These are phyloP conservation scores for Hyphodiscus hymeniophilus DNA, from an alignment of 495 filamentous ascomycete species.

Conservation along the genomic window DNA sequence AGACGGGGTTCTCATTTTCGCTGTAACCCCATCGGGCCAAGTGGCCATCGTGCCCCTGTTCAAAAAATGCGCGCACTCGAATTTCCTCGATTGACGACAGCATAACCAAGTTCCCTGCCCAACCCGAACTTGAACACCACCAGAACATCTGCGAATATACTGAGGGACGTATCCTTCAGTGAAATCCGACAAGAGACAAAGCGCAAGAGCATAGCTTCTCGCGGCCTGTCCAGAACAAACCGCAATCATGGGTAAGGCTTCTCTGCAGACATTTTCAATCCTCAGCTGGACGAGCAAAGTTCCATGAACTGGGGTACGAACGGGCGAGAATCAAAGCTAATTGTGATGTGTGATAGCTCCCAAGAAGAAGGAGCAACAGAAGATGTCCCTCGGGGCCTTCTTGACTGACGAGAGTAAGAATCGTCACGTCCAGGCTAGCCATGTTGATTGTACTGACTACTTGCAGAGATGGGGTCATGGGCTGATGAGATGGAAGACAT, in stretches of 20 bases:
- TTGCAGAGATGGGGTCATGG: constrained; percentile 82
- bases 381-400: constrained; percentile 91
- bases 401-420: constrained; percentile 73
- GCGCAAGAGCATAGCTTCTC: constrained; percentile 17
- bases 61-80: no score
- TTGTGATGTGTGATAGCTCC: constrained; percentile 53
- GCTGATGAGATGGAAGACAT: constrained; percentile 87
- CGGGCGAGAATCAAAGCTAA: constrained; percentile 27
- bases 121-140: neutral
- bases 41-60: no score
- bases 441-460: constrained; percentile 27
- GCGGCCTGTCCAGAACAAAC: constrained; percentile 27
- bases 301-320: neutral
- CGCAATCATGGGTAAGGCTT: constrained; percentile 81
- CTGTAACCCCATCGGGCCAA: no score
- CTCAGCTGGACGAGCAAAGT: neutral
- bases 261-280: constrained; percentile 8
- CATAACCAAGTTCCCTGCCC: neutral
- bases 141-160: neutral
- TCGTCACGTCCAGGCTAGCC: constrained; percentile 5
- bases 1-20: neutral
- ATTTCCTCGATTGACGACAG: neutral
- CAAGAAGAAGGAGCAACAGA: constrained; percentile 74
- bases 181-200: constrained; percentile 7
- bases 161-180: constrained; percentile 18